Conservation (phyloP, 1,139 yeast genomes). For the Pneumocystis murina region DNA sequence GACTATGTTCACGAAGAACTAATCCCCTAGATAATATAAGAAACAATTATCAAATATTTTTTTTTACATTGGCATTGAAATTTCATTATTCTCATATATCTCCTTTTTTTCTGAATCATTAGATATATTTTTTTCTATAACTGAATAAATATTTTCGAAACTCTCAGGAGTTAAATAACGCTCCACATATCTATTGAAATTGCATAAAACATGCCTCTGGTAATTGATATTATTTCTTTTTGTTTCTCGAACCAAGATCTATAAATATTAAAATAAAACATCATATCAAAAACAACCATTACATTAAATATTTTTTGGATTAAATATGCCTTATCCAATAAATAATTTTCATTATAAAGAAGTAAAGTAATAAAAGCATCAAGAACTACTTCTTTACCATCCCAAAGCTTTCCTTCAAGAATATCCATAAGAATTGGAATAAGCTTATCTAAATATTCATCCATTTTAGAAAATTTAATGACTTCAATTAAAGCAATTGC, state of each 20-base stretch:
- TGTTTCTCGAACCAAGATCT: conserved; percentile 43
- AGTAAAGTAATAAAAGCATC: conserved; percentile 50
- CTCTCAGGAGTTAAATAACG: background rate
- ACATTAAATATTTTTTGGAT: background rate
- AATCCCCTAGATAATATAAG: background rate
- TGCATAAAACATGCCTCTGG: conserved; percentile 25
- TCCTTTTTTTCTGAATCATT: conserved; percentile 2
- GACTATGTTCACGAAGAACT: background rate
- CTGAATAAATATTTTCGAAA: conserved; percentile 1
- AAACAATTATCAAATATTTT: background rate
- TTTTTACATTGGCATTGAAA: background rate
- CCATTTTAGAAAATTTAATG: conserved; percentile 13
- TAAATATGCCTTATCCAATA: conserved; percentile 11
- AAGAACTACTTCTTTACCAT: conserved; percentile 65
- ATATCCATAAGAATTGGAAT: conserved; percentile 47
- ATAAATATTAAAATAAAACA: conserved; percentile 28
- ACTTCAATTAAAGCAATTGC: conserved; percentile 52
- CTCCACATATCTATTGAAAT: conserved; percentile 9
- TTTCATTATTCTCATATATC: background rate
- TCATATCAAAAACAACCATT: conserved; percentile 16
- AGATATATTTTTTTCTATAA: conserved; percentile 4
- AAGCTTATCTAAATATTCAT: conserved; percentile 24
- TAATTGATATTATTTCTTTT: conserved; percentile 54
- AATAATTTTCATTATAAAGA: conserved; percentile 10
- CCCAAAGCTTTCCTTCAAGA: conserved; percentile 70